These are phyloP conservation scores for Lentinula raphanica DNA, from an alignment of 768 basidiomycete species.

Conservation along the genomic window DNA sequence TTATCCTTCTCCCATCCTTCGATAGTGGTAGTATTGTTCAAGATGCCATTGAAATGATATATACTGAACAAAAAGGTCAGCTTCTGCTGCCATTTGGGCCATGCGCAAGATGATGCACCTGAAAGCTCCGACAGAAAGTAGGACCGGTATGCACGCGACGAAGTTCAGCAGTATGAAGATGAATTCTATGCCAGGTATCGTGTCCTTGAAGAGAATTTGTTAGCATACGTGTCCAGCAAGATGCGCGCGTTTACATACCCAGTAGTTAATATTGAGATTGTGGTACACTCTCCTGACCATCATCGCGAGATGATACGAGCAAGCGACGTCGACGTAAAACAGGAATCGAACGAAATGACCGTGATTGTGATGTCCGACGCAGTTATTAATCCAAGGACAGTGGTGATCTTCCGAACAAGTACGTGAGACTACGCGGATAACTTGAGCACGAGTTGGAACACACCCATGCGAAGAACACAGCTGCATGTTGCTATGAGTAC, in stretches of 20 bases:
- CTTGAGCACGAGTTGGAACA: constrained; percentile 14
- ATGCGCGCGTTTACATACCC: constrained; percentile 36
- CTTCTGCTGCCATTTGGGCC: background rate
- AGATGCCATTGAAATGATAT: constrained; percentile 78
- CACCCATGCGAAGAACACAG: constrained; percentile 89
- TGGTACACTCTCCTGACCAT: constrained; percentile 58
- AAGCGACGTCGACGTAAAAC: constrained; percentile 87
- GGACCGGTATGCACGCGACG: constrained; percentile 77
- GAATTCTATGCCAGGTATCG: constrained; percentile 64
- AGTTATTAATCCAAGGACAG: constrained; percentile 92
- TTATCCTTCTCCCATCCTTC: constrained; percentile 99
- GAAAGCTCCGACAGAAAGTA: constrained; percentile 85
- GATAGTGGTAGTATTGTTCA: constrained; percentile 88
- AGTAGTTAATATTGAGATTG: constrained; percentile 38
- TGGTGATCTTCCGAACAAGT: constrained; percentile 60
- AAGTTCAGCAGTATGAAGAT: constrained; percentile 88
- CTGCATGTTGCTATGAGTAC: constrained; percentile 25
- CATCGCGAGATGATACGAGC: constrained; percentile 84
- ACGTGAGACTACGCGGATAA: background rate
- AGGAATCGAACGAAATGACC: constrained; percentile 88
- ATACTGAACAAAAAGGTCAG: constrained; percentile 40
- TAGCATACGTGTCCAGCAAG: background rate
- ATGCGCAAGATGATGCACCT: constrained; percentile 43
- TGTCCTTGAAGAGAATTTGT: constrained; percentile 42
- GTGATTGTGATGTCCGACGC: constrained; percentile 90